Conservation (phyloP, 1,284 basidiomycete species). For the Microbotryum scabiosae region DNA sequence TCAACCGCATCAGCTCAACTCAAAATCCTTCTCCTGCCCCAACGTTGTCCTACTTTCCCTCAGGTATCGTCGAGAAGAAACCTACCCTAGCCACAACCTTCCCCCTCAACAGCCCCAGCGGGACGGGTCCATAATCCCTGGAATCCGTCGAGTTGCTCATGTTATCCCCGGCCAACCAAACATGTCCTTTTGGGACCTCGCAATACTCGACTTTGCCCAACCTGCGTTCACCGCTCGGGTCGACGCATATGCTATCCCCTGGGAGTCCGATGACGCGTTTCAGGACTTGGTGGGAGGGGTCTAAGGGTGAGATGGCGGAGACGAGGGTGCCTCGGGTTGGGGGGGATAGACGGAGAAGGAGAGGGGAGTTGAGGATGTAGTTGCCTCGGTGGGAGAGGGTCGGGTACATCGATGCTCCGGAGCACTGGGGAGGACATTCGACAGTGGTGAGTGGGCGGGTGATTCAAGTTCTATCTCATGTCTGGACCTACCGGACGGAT, state of each 20-base stretch:
- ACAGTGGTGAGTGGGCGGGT: background rate
- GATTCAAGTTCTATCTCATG: accelerated
- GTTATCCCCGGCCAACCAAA: constrained; percentile 95
- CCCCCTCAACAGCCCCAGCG: constrained; percentile 69
- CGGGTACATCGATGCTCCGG: constrained; percentile 34
- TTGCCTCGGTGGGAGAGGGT: constrained; percentile 27
- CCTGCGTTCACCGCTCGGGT: constrained; percentile 51
- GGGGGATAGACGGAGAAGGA: constrained; percentile 18
- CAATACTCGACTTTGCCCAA: constrained; percentile 28
- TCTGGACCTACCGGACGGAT: constrained; percentile 26
- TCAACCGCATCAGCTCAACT: background rate
- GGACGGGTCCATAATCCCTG: constrained; percentile 80
- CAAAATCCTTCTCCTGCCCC: background rate
- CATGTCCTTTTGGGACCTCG: constrained; percentile 38
- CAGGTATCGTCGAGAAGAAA: background rate
- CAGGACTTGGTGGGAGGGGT: constrained; percentile 56
- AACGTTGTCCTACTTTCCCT: too few relatives aligned
- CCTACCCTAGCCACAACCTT: constrained; percentile 65
- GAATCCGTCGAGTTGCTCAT: constrained; percentile 75
- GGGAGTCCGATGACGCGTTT: constrained; percentile 86
- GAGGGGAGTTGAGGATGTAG: constrained; percentile 27
- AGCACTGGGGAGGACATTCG: constrained; percentile 18
- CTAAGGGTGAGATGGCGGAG: constrained; percentile 63
- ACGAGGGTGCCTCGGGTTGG: constrained; percentile 67
- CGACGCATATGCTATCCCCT: constrained; percentile 80